Percentiles rank a stretch among this genome's conserved stretches.
phyloP scores from a whole-genome alignment of 108 stramenopile genomes.

The Cafeteria roenbergensis region DNA sequence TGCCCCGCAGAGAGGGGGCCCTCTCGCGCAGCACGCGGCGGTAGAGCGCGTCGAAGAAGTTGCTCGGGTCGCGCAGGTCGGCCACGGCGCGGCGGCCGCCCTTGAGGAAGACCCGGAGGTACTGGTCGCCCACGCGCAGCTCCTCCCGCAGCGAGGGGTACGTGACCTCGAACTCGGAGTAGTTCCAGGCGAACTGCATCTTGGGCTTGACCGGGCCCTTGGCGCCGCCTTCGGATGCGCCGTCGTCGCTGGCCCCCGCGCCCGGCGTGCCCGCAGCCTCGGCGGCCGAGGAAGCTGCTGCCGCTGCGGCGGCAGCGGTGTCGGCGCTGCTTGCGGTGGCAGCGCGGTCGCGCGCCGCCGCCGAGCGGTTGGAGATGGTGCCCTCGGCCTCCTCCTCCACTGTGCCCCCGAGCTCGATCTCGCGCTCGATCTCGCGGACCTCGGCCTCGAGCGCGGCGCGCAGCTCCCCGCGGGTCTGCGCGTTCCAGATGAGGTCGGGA shows the following conservation, averaged over 20 bases:
- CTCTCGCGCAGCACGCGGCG: constrained; percentile 58
- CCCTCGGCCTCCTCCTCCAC: neutral
- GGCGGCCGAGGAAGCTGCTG: too few species aligned
- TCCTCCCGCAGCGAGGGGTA: constrained; percentile 57
- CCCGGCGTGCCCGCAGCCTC: neutral
- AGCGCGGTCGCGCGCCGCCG: neutral
- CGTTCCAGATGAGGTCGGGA: constrained; percentile 67
- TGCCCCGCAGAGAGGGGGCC: constrained; percentile 36
- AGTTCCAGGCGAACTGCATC: constrained; percentile 56
- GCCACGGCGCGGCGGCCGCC: constrained; percentile 57
- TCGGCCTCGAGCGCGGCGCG: constrained; percentile 58
- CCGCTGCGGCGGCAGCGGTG: too few species aligned
- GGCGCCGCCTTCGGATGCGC: neutral
- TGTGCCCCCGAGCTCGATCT: constrained; percentile 43
- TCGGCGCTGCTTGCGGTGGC: neutral
- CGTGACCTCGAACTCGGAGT: constrained; percentile 56
- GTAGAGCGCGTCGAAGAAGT: constrained; percentile 56
- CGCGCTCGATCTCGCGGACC: constrained; percentile 42
- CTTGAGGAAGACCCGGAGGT: constrained; percentile 60
- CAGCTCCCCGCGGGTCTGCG: constrained; percentile 56
- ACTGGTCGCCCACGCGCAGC: constrained; percentile 53
- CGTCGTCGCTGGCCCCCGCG: neutral
- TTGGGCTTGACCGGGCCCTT: neutral
- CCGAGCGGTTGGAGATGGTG: neutral
- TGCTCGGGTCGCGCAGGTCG: constrained; percentile 52